phyloP scores from a whole-genome alignment of 2,329 filamentous ascomycete genomes.

The Sporothrix variecibatus region DNA sequence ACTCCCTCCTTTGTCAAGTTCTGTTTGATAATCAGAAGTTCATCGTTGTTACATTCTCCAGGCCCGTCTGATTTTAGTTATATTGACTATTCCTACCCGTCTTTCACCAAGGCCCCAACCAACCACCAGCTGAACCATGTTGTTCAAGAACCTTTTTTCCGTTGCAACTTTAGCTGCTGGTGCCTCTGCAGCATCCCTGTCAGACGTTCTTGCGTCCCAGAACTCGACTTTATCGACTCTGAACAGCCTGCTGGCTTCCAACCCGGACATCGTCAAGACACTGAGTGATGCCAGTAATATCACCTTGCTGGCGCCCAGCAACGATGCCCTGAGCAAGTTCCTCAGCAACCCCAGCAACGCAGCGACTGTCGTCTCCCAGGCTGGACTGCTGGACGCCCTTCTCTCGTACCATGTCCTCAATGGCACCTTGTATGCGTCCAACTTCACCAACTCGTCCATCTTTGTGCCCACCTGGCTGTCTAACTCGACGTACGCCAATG shows the following conservation, averaged over 20 bases:
- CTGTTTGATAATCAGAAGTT: background rate
- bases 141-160: slow-evolving; percentile 7
- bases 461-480: background rate
- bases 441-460: slow-evolving; percentile 7
- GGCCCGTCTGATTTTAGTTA: background rate
- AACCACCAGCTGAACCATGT: background rate
- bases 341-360: background rate
- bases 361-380: background rate
- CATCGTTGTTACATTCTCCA: background rate
- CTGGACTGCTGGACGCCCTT: background rate
- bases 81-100: background rate
- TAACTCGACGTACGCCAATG: slow-evolving; percentile 12
- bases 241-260: background rate
- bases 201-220: slow-evolving; percentile 3
- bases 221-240: slow-evolving; percentile 9
- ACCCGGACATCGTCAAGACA: background rate
- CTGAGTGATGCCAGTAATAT: slow-evolving; percentile 7
- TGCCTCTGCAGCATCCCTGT: background rate
- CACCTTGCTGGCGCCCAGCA: slow-evolving; percentile 7
- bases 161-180: background rate
- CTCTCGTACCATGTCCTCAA: slow-evolving; percentile 12
- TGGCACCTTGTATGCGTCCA: slow-evolving; percentile 11
- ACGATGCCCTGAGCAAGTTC: slow-evolving; percentile 8
- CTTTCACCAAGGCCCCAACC: background rate
- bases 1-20: background rate